A percentile compares a stretch with the other conserved stretches of the same genome.
Conservation (phyloP, 2,329 filamentous ascomycete genomes). For the Neurospora sp. region DNA sequence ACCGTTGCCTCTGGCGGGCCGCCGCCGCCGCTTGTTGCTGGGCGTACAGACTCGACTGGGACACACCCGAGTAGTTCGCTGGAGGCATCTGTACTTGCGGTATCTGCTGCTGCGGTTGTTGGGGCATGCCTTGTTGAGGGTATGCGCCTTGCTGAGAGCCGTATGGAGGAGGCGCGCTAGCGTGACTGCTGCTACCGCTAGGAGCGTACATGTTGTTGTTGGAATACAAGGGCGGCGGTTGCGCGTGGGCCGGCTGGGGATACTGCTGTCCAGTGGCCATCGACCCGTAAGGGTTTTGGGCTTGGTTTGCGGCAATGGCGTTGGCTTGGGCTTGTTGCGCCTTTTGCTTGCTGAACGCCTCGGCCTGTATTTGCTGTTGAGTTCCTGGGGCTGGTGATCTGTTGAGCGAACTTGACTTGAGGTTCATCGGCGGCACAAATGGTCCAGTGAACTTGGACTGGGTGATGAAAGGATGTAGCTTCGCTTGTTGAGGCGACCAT, state of each 20-base stretch:
- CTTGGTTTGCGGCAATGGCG: constrained; percentile 57
- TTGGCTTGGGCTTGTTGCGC: constrained; percentile 62
- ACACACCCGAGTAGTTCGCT: constrained; percentile 47
- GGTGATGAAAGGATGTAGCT: constrained; percentile 95
- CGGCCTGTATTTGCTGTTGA: constrained; percentile 91
- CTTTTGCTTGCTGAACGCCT: constrained; percentile 86
- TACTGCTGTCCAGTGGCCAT: constrained; percentile 38
- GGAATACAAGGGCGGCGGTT: constrained; percentile 61
- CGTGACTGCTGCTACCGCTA: constrained; percentile 34
- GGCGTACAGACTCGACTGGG: constrained; percentile 48
- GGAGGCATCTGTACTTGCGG: constrained; percentile 56
- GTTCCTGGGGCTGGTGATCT: constrained; percentile 87
- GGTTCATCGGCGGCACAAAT: constrained; percentile 93
- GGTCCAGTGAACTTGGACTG: constrained; percentile 95
- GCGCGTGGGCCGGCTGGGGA: constrained; percentile 34
- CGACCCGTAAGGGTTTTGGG: constrained; percentile 55
- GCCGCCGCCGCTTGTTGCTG: constrained; percentile 48
- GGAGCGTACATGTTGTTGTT: constrained; percentile 76
- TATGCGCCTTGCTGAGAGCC: constrained; percentile 63
- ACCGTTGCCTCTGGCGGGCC: constrained; percentile 65
- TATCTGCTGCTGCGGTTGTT: constrained; percentile 17
- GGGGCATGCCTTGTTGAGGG: constrained; percentile 61
- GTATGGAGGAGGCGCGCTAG: constrained; percentile 68
- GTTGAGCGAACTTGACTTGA: constrained; percentile 77
- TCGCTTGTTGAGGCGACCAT: constrained; percentile 97